Evolutionary conservation across 371 early-diverging fungal genomes (phyloP).

Genomic region (Antonospora locustae): DNA sequence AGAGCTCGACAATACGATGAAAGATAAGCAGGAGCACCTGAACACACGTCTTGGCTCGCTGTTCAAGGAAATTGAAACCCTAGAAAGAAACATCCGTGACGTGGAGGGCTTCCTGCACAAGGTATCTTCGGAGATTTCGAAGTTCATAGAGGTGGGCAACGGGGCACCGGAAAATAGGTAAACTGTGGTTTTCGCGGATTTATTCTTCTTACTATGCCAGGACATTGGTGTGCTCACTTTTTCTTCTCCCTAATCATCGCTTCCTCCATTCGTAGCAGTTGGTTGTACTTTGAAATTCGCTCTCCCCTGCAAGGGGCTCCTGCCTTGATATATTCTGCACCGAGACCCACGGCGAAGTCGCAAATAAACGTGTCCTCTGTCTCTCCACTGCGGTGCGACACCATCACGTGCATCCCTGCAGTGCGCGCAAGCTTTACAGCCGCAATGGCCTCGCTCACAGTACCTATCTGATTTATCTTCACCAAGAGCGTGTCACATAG

Average conservation of each 20-base stretch:
- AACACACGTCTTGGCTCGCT: too few relatives aligned
- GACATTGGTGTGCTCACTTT: background rate
- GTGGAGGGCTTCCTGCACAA: too few relatives aligned
- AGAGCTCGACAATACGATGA: too few relatives aligned
- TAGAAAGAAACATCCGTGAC: too few relatives aligned
- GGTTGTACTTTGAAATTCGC: slow-evolving; percentile 91
- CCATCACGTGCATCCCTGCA: slow-evolving; percentile 92
- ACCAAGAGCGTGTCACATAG: slow-evolving; percentile 80
- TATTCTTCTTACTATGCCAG: too few relatives aligned
- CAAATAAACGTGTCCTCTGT: slow-evolving; percentile 96
- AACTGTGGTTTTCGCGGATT: too few relatives aligned
- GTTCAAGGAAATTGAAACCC: too few relatives aligned
- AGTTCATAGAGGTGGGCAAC: too few relatives aligned
- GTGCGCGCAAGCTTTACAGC: slow-evolving; percentile 61
- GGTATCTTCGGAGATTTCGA: too few relatives aligned
- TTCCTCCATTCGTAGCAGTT: slow-evolving; percentile 76
- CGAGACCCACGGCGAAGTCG: slow-evolving; percentile 84
- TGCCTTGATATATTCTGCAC: slow-evolving; percentile 91
- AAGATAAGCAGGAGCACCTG: too few relatives aligned
- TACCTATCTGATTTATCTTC: slow-evolving; percentile 97
- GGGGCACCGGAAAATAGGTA: too few relatives aligned
- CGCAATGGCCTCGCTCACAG: slow-evolving; percentile 79
- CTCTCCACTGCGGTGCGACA: slow-evolving; percentile 92
- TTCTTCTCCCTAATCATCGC: too few relatives aligned
- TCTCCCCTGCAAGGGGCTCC: slow-evolving; percentile 94